Percentiles rank a stretch among this genome's conserved stretches.
phyloP scores from a whole-genome alignment of 495 filamentous ascomycete genomes.

The Lepidopterella palustris region DNA sequence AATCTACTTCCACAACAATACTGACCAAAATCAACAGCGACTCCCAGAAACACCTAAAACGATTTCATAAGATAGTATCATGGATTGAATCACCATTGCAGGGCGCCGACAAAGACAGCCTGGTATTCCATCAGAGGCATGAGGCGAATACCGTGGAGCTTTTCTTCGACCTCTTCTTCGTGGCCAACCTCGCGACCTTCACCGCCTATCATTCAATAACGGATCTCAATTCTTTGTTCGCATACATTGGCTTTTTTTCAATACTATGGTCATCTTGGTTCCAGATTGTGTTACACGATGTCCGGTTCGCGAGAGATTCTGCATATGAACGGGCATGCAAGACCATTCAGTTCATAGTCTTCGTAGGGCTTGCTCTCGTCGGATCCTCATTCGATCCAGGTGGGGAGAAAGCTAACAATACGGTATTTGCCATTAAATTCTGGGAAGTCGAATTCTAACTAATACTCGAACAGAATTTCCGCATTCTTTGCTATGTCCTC shows the following conservation, averaged over 20 bases:
- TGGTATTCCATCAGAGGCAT: slow-evolving; percentile 31
- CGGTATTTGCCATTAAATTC: background rate
- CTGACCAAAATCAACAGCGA: slow-evolving; percentile 11
- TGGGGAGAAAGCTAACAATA: slow-evolving; percentile 11
- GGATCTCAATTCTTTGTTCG: slow-evolving; percentile 14
- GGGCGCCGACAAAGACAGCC: slow-evolving; percentile 21
- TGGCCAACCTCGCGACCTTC: slow-evolving; percentile 61
- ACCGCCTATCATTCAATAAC: slow-evolving; percentile 37
- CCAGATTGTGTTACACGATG: slow-evolving; percentile 25
- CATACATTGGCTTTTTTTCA: slow-evolving; percentile 27
- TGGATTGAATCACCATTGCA: slow-evolving; percentile 23
- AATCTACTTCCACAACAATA: no score
- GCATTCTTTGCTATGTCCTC: slow-evolving; percentile 26
- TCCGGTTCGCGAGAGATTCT: slow-evolving; percentile 26
- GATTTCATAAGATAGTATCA: slow-evolving; percentile 19
- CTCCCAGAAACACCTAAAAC: slow-evolving; percentile 22
- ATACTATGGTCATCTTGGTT: slow-evolving; percentile 27
- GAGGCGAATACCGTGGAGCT: slow-evolving; percentile 53
- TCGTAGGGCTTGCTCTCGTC: slow-evolving; percentile 24
- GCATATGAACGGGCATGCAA: slow-evolving; percentile 27
- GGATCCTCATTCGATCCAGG: slow-evolving; percentile 22
- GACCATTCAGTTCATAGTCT: slow-evolving; percentile 26
- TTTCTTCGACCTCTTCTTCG: slow-evolving; percentile 68
- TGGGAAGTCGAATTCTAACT: background rate
- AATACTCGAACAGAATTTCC: slow-evolving; percentile 16